phyloP scores from a whole-genome alignment of 75 land plant genomes.

The Chamaecyparis obtusa region DNA sequence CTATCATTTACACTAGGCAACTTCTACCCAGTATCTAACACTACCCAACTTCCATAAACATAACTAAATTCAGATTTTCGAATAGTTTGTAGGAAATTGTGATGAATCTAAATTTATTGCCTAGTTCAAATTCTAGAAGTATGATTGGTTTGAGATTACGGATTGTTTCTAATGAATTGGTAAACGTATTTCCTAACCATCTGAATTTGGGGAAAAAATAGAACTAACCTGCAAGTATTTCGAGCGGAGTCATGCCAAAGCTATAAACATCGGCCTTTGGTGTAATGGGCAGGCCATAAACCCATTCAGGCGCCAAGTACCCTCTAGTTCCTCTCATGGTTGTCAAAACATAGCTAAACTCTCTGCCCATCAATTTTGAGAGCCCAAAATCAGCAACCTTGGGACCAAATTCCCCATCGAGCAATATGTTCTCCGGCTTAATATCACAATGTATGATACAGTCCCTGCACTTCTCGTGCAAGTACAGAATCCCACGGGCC shows the following conservation, averaged over 20 bases:
- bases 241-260: conserved; percentile 15
- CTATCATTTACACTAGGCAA: no score
- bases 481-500: not conserved
- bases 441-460: conserved; percentile 10
- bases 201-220: not conserved
- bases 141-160: no score
- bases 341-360: not conserved
- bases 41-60: no score
- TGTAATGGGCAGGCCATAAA: not conserved
- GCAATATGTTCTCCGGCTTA: conserved; percentile 29
- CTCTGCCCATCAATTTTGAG: conserved; percentile 8
- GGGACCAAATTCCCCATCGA: not conserved
- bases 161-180: no score
- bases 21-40: no score
- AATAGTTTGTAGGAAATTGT: no score
- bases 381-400: conserved; percentile 8
- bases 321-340: conserved; percentile 14
- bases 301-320: conserved; percentile 18
- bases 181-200: no score
- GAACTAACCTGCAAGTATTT: conserved; percentile 2
- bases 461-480: conserved; percentile 6
- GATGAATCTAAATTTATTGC: no score
- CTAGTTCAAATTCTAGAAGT: no score
- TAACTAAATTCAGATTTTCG: no score
- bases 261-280: conserved; percentile 18